Evolutionary conservation across 2,329 filamentous ascomycete species (phyloP).

Genomic region (Fusarium keratoplasticum): DNA sequence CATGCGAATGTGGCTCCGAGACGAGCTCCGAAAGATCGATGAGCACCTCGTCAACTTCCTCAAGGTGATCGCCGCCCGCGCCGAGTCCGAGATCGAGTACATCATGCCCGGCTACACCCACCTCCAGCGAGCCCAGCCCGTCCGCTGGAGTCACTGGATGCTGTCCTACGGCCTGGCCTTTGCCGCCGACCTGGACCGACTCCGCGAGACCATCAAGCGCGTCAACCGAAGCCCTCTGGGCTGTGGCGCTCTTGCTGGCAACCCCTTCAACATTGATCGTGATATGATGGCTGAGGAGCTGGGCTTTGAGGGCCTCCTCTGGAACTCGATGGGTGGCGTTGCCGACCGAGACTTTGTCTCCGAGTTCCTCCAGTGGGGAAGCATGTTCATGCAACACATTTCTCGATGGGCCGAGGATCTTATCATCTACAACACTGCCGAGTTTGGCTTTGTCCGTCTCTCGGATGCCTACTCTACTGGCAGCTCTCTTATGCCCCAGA

Average conservation of each 20-base stretch:
- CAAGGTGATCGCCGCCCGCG: conserved; percentile 35
- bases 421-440: conserved; percentile 66
- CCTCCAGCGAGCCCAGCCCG: conserved; percentile 82
- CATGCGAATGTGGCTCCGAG: conserved; percentile 73
- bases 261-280: not conserved
- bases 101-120: conserved; percentile 93
- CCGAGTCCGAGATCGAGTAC: conserved; percentile 62
- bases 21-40: conserved; percentile 41
- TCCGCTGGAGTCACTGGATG: conserved; percentile 86
- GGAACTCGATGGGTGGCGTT: conserved; percentile 74
- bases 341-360: conserved; percentile 80
- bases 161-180: conserved; percentile 65
- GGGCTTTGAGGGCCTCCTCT: not conserved
- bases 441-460: conserved; percentile 81
- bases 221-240: conserved; percentile 79
- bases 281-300: not conserved
- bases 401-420: conserved; percentile 74
- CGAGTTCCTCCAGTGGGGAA: conserved; percentile 74
- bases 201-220: conserved; percentile 78
- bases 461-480: conserved; percentile 86
- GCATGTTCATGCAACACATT: no score
- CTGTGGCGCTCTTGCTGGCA: conserved; percentile 71
- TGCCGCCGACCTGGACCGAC: conserved; percentile 78
- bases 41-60: conserved; percentile 41
- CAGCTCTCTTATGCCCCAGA: conserved; percentile 79